Base-by-base conservation (phyloP, 2,329 filamentous ascomycete genomes). In the Colletotrichum melonis region DNA sequence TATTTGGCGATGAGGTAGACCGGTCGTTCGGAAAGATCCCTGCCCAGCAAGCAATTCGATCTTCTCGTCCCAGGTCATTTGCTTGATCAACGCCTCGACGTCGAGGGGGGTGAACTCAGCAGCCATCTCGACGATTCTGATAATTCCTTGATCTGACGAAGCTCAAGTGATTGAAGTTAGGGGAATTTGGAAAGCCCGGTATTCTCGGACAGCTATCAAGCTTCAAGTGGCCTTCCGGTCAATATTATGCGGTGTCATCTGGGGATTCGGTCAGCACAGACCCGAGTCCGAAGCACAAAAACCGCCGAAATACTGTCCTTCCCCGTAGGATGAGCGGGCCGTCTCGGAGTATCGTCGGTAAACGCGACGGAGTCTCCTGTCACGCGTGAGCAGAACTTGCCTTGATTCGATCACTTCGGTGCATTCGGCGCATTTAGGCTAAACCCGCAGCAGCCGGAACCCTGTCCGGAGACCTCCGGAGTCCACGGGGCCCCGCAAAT, bases 1-100 rank as follows among this genome's bases (percentile, higher is more conserved):
- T 5, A 76, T 72, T 19, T 63, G 59, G 12, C 58, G 58, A 7
- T 74, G 74, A 32, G 74, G 67, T n/a, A 75, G 72, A 22, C 74
- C 71, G 14, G 71, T 71, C 12, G 71, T 73, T 5, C 71, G 62
- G 14, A 73, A 73, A 3, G 71, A 76, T 16, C 72, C 66, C 28
- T 75, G 67, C 1, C 74, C 74, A 7, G 75, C 74, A 24, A 76
- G 74, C 11, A 76, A 52, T 1, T 71, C 59, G 24, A 76, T 70
- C 65, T 76, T 76, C 32, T 76, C 75, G 2, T 76, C 75, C 55
- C 71, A 54, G 3, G 74, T 76, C 30, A 76, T 59, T 42, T 70
- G 62, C 12, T 63, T 32, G 19, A 75, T 55, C 42, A 75, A 66
- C 19, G 65, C 73, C 2, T 75, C 71, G 19, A 75, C 63, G 16